Evolutionary conservation across 2,329 filamentous ascomycete species (phyloP).

Genomic region (Neurospora sp.): DNA sequence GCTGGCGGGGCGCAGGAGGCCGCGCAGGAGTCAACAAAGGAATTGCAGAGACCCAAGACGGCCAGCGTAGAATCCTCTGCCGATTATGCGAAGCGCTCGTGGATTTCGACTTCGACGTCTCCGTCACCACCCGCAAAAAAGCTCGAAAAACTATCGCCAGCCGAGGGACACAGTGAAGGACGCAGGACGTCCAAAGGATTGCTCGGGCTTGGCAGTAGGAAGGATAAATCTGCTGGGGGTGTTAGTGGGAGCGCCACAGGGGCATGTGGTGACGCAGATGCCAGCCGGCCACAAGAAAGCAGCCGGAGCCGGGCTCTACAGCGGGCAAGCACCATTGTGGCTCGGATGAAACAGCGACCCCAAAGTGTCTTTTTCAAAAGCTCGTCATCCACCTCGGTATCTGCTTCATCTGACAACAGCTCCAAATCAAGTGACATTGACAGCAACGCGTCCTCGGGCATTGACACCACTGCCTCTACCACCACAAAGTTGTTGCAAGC

Average conservation of each 20-base stretch:
- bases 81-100: constrained; percentile 41
- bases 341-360: constrained; percentile 40
- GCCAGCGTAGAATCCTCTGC: constrained; percentile 33
- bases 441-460: constrained; percentile 22
- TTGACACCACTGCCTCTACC: constrained; percentile 28
- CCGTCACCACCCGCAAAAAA: constrained; percentile 32
- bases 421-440: constrained; percentile 13
- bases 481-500: constrained; percentile 12
- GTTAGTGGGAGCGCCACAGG: not conserved
- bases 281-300: constrained; percentile 11
- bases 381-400: constrained; percentile 17
- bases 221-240: not conserved
- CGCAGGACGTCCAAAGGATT: not conserved
- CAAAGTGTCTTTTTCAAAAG: constrained; percentile 32
- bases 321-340: constrained; percentile 39
- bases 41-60: constrained; percentile 27
- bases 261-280: constrained; percentile 16
- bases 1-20: constrained; percentile 10
- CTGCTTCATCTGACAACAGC: constrained; percentile 13
- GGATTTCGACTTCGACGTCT: constrained; percentile 40
- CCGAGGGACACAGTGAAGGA: constrained; percentile 14
- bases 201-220: constrained; percentile 8
- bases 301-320: constrained; percentile 27
- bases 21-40: constrained; percentile 14
- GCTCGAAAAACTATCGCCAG: constrained; percentile 21